Conservation (phyloP, 495 filamentous ascomycete species). For the Penicillium pulvis region DNA sequence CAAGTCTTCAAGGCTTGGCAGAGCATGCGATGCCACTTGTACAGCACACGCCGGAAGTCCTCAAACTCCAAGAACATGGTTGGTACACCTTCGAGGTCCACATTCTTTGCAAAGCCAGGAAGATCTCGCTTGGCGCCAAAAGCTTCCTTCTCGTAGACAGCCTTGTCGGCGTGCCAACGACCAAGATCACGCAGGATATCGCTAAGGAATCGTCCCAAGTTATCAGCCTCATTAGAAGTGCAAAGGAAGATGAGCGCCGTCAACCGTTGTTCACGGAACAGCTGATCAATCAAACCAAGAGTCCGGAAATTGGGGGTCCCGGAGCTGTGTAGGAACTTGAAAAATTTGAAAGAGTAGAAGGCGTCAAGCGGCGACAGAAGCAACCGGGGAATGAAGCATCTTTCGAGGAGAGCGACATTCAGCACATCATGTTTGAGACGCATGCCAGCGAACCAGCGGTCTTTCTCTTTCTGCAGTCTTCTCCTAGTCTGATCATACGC, state of each 20-base stretch:
- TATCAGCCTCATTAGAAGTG: constrained; percentile 86
- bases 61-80: constrained; percentile 75
- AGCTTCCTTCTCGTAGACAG: constrained; percentile 77
- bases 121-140: constrained; percentile 62
- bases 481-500: constrained; percentile 62
- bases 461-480: constrained; percentile 74
- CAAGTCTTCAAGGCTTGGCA: constrained; percentile 75
- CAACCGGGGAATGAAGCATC: constrained; percentile 86
- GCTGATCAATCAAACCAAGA: constrained; percentile 75
- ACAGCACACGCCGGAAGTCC: constrained; percentile 79
- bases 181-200: constrained; percentile 76
- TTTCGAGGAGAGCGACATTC: constrained; percentile 76
- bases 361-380: constrained; percentile 83
- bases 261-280: constrained; percentile 80
- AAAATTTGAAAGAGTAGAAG: constrained; percentile 80
- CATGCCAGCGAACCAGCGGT: constrained; percentile 70
- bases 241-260: constrained; percentile 82
- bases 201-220: constrained; percentile 84
- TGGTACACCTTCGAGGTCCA: constrained; percentile 63
- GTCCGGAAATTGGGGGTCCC: constrained; percentile 87
- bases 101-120: constrained; percentile 68
- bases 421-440: constrained; percentile 65
- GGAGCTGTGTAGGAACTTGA: constrained; percentile 80
- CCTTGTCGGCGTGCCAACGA: constrained; percentile 79
- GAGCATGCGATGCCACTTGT: constrained; percentile 86